Evolutionary conservation across 768 basidiomycete genomes (phyloP).

Genomic region (Leccinum subgranulosum): DNA sequence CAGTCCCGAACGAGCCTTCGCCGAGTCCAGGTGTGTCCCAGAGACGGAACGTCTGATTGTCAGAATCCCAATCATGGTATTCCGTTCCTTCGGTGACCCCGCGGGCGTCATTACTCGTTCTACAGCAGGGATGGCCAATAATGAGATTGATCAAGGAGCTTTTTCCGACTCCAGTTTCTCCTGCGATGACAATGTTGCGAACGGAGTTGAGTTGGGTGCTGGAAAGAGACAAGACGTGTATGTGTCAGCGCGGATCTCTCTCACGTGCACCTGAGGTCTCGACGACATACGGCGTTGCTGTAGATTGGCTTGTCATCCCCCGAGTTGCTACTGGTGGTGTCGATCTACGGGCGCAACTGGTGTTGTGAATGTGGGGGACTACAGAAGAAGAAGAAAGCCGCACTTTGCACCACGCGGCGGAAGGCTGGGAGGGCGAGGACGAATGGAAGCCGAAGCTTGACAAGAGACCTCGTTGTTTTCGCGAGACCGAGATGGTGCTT

Average conservation of each 20-base stretch:
- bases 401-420: slow-evolving; percentile 1
- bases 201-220: slow-evolving; percentile 10
- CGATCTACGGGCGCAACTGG: background rate
- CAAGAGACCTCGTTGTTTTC: slow-evolving; percentile 22
- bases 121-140: slow-evolving; percentile 7
- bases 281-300: background rate
- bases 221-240: background rate
- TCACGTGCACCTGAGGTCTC: background rate
- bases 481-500: slow-evolving; percentile 9
- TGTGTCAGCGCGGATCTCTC: background rate
- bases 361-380: background rate
- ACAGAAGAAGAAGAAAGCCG: background rate
- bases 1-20: slow-evolving; percentile 7
- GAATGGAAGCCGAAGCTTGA: slow-evolving; percentile 10
- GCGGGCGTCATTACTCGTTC: background rate
- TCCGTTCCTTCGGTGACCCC: slow-evolving; percentile 12
- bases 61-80: slow-evolving; percentile 19
- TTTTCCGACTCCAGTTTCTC: slow-evolving; percentile 31
- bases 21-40: slow-evolving; percentile 26
- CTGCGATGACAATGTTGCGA: slow-evolving; percentile 28
- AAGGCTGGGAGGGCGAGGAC: slow-evolving; percentile 1
- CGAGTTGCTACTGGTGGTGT: background rate
- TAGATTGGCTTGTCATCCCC: slow-evolving; percentile 5
- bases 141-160: slow-evolving; percentile 32
- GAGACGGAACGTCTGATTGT: slow-evolving; percentile 22